Evolutionary conservation across 768 basidiomycete genomes (phyloP), one percentile per base, ranked within the genome.

Genomic region (Mycena rosella): DNA sequence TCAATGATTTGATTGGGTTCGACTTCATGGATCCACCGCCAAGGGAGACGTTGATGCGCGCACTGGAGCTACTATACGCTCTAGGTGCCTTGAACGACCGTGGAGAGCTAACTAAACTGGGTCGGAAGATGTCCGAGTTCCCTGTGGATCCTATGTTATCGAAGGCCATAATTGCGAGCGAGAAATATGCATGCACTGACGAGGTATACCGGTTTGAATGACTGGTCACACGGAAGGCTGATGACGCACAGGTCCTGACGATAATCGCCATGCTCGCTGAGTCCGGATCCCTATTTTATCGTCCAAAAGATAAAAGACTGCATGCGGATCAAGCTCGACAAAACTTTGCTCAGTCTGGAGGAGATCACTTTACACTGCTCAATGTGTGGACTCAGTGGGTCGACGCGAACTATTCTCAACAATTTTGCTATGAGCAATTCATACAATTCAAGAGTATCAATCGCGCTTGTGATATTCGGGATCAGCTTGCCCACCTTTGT

Each of bases 321-420:
- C 96, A 98, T 79, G 97, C 98, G 0, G 97, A 99, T 79, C 95
- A 96, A 30, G 98, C 98, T 83, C 99, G 98, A 79, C 96, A 96
- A 26, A 98, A 98, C 79, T 98, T 99, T 80, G 96, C 98, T 80
- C 95, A 98, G 76, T 95, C 97, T 0, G 97, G 97, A 81, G 98
- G 97, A 6, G 97, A 99, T 74, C 94, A 98, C 76, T 81, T 96
- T 29, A 96, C 94, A 14, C 79, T 96, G 30, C 81, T 96, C 65
- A 93, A 96, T 3, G 96, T 99, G 5, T 99, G 98, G 80, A 99
- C 98, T 73, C 97, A 95, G 18, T 99, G 97, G 98, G 96, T 96
- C 76, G 90, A 86, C 8, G 94, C 91, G 62, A 96, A 93, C 78
- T 98, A 97, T 76, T 96, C 95, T 42, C 96, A 97, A 76, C 95